Base-by-base conservation (phyloP, 2,329 filamentous ascomycete species). In the Incumbomyces lentus region DNA sequence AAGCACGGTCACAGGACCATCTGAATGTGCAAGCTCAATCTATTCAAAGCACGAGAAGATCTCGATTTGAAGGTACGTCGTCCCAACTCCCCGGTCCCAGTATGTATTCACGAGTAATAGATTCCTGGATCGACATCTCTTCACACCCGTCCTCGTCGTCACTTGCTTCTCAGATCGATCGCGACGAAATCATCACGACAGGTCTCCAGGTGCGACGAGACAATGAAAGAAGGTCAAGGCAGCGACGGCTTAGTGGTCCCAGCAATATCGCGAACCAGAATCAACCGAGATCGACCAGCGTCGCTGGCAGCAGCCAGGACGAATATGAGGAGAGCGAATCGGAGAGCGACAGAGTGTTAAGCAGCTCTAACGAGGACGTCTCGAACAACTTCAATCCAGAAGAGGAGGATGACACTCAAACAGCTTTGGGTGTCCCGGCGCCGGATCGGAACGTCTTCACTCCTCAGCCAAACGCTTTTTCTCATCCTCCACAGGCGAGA, bases 91-190 rank as follows among this genome's bases (percentile, higher is more conserved):
- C 47, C 30, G 30, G 34, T 47, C 37, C 29, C 26, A 38, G 50
- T 47, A 66, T 69, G 63, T 68, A 63, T 59, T 38, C 64, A 66
- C 38, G 58, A 68, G 68, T 48, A 55, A 29, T 71, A 89, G 92
- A 96, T 69, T 95, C 92, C 7, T 98, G 92, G 92, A 80, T 96
- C 57, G 90, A 98, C 64, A 81, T 98, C 50, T 79, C 84, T 39
- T 95, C 90, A 3, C 86, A 92, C 58, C 88, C 90, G 6, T 95
- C 90, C 0, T 94, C 90, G 2, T 95, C 90, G 2, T 95, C 89
- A 12, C 72, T 95, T 11, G 95, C 89, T 16, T 95, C 77, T 16
- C 67, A 80, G 45, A 80, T 83, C 60, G 64, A 65, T 44, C 65
- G 76, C 52, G 88, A 95, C 55, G 89, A 95, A 60, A 90, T 95